Conservation (phyloP, 2,329 filamentous ascomycete genomes). For the Thyridium curvatum region DNA sequence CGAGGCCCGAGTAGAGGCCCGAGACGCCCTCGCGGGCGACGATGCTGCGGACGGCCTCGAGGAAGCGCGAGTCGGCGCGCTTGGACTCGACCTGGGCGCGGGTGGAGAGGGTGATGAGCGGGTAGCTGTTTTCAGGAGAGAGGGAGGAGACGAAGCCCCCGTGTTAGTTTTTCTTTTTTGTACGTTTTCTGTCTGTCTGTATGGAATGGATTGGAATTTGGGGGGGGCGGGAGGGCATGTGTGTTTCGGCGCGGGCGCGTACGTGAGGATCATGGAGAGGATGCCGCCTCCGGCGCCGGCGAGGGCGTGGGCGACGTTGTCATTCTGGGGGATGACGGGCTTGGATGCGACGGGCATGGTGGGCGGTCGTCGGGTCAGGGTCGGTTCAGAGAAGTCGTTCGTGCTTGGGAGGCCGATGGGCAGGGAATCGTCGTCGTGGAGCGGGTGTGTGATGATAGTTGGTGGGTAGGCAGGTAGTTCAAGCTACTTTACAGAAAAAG, state of each 20-base stretch:
- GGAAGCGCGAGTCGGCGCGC: conserved; percentile 78
- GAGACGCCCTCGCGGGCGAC: conserved; percentile 84
- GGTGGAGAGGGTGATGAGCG: conserved; percentile 93
- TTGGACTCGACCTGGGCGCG: conserved; percentile 97
- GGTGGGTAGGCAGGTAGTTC: no score
- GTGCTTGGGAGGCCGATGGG: no score
- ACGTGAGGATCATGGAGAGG: conserved; percentile 93
- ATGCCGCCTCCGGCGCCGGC: conserved; percentile 91
- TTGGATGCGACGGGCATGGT: conserved; percentile 35
- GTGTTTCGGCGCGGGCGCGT: no score
- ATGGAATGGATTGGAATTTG: no score
- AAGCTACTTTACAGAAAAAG: no score
- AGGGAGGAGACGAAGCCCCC: no score
- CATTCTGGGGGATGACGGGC: conserved; percentile 72
- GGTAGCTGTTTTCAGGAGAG: no score
- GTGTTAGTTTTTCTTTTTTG: no score
- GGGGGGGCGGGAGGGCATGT: no score
- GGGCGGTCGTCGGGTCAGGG: neutral
- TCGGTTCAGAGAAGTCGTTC: neutral
- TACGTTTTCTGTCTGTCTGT: no score
- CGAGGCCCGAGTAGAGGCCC: conserved; percentile 87
- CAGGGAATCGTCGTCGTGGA: no score
- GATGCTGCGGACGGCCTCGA: conserved; percentile 78
- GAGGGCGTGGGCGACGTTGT: conserved; percentile 94
- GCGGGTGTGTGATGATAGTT: no score